Base-by-base conservation (phyloP, 2,329 filamentous ascomycete species). In the Nigrospora sphaerica region DNA sequence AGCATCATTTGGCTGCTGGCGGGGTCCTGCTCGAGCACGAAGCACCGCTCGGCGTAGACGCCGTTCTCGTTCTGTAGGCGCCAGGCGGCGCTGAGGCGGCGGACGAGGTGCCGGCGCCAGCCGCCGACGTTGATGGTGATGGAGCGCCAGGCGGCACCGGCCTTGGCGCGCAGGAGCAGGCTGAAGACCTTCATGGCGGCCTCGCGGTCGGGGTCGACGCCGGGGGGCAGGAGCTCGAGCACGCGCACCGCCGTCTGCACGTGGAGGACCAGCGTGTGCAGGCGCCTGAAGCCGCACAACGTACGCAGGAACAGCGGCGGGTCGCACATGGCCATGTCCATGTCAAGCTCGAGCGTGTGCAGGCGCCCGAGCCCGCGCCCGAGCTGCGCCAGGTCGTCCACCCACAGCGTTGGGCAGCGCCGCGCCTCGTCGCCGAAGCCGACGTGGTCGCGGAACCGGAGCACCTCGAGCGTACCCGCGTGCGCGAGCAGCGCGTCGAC, bases 81-180 rank as follows among this genome's bases (percentile, higher is more conserved):
- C 72, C 72, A 75, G 11, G 60, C 58, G 37, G 60, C 58, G 42
- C 68, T 60, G 39, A 72, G 54, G 17, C 72, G 61, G 16, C 72
- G 62, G 9, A 73, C 63, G 68, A 73, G 69, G 37, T 68, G 61
- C 12, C 61, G 65, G 39, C 63, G 64, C 72, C 72, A 75, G 9
- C 71, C 72, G 6, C 72, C 73, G 1, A 75, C 66, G 32, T 73
- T 74, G 47, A 75, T 59, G n/a, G 64, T 68, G 44, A 75, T 63
- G 31, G 56, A 57, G 42, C 57, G 63, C 70, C 69, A 75, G 2
- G 60, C 54, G 2, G 53, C 41, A 6, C 46, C 52, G 23, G 51
- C 51, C 49, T 64, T 65, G 32, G 53, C 53, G 9, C 56, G 52
- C 4, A 65, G 39, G n/a, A 74, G 56, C 10, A 57, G 48, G 10